Base-by-base conservation (phyloP, 2,329 filamentous ascomycete genomes). In the Exophiala lecanii-corni region DNA sequence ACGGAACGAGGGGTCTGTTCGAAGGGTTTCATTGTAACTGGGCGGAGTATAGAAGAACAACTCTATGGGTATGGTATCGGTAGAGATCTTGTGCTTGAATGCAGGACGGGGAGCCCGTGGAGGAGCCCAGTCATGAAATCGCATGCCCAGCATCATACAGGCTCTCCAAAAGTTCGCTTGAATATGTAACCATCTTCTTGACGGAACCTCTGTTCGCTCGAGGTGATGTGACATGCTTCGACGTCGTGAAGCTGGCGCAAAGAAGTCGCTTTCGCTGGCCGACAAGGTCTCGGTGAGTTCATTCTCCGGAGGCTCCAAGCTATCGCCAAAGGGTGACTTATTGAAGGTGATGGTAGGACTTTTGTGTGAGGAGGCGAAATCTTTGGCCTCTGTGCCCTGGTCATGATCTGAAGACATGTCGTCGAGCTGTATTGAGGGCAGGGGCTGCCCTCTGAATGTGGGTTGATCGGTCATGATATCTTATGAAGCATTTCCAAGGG, bases 101-200 rank as follows among this genome's bases (percentile, higher is more conserved):
- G 71, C 64, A 2, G 81, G 80, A 21, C 65, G 67, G 1, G 79
- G 78, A 4, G 82, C 79, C 37, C 74, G 70, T 5, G 81, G 80
- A 31, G 72, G 65, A 1, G 81, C 75, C 46, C 81, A 64, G 41
- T 73, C 75, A 59, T 87, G 82, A 28, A 86, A 66, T 47, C 75
- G 69, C 81, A 86, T 85, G 57, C 81, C 82, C 43, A 85, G 72
- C 45, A 71, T 71, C 75, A 85, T 84, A 31, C 86, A 68, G 43
- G 75, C 71, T 39, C 84, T 74, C 81, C 81, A 85, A 59, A 81
- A 74, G 19, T 72, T 65, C 35, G 83, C 82, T 59, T 84, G 75
- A 39, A 81, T 54, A 42, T 75, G 73, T 9, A 86, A 72, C 57
- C 78, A 73, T 70, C 75, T 78, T 64, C 81, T 73, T 25, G 55